These are phyloP conservation scores for Didymella sp. DNA, from an alignment of 2,329 filamentous ascomycete genomes.

Conservation along the genomic window DNA sequence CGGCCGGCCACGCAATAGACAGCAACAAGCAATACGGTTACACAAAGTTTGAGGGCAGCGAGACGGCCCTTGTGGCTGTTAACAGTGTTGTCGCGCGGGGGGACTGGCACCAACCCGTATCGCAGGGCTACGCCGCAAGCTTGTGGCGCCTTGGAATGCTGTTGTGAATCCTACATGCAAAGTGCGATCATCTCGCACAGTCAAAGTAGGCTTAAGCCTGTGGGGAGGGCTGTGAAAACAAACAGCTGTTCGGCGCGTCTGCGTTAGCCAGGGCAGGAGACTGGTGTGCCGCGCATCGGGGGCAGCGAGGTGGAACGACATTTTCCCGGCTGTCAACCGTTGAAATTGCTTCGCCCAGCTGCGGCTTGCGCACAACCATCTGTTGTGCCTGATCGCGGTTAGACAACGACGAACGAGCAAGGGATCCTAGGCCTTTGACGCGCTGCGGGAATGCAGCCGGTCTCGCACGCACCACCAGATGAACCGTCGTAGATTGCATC, in stretches of 20 bases:
- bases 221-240: conserved; percentile 20
- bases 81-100: conserved; percentile 17
- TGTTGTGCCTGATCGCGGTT: conserved; percentile 15
- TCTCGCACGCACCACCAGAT: conserved; percentile 12
- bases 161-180: conserved; percentile 15
- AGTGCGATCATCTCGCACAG: conserved; percentile 13
- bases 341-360: conserved; percentile 18
- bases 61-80: conserved; percentile 14
- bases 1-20: conserved; percentile 13
- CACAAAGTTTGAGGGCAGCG: conserved; percentile 13
- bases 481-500: conserved; percentile 11
- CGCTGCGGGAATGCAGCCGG: conserved; percentile 9
- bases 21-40: conserved; percentile 23
- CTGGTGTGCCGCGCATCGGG: conserved; percentile 14
- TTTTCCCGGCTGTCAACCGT: conserved; percentile 13
- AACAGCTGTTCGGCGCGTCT: conserved; percentile 19
- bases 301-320: conserved; percentile 18
- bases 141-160: conserved; percentile 15
- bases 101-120: conserved; percentile 12
- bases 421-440: conserved; percentile 10
- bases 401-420: conserved; percentile 18
- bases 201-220: conserved; percentile 20
- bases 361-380: conserved; percentile 19
- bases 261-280: conserved; percentile 15
- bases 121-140: conserved; percentile 12